These are phyloP conservation scores for Cnidoscolus chayamansa DNA, from an alignment of 441 rosid species.

Conservation along the genomic window DNA sequence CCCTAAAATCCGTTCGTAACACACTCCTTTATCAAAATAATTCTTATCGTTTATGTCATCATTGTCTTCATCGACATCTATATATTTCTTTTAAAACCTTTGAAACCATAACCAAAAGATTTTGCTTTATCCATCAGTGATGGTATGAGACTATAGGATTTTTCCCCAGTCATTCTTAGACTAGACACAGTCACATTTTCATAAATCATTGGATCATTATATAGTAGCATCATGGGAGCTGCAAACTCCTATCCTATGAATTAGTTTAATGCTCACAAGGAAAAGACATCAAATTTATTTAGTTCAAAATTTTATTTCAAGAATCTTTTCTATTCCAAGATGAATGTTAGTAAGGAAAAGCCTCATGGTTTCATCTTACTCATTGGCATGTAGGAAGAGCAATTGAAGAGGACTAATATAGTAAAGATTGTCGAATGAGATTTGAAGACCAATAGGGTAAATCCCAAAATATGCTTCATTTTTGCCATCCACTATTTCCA, in stretches of 20 bases:
- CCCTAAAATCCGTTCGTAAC: too few relatives aligned
- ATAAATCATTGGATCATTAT: not conserved
- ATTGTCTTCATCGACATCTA: too few relatives aligned
- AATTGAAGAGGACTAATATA: slow-evolving; percentile 49
- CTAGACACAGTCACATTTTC: not conserved
- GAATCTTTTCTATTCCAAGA: not conserved
- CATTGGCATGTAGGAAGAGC: slow-evolving; percentile 67
- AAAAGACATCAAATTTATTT: not conserved
- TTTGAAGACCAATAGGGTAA: too few relatives aligned
- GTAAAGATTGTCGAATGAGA: slow-evolving; percentile 40
- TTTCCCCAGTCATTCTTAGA: not conserved
- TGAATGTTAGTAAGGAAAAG: not conserved
- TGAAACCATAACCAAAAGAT: too few relatives aligned
- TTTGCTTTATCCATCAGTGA: not conserved
- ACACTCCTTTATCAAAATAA: too few relatives aligned
- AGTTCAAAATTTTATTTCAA: not conserved
- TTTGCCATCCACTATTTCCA: too few relatives aligned
- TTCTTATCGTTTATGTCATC: too few relatives aligned
- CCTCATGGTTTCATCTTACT: slow-evolving; percentile 3
- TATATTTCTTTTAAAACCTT: too few relatives aligned
- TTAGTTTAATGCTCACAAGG: slow-evolving; percentile 1
- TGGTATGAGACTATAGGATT: not conserved
- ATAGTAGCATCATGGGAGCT: not conserved
- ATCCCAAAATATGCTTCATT: too few relatives aligned
- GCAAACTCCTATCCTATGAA: not conserved